These are phyloP conservation scores for Plantago ovata DNA, from an alignment of 257 asterid species.

Conservation along the genomic window DNA sequence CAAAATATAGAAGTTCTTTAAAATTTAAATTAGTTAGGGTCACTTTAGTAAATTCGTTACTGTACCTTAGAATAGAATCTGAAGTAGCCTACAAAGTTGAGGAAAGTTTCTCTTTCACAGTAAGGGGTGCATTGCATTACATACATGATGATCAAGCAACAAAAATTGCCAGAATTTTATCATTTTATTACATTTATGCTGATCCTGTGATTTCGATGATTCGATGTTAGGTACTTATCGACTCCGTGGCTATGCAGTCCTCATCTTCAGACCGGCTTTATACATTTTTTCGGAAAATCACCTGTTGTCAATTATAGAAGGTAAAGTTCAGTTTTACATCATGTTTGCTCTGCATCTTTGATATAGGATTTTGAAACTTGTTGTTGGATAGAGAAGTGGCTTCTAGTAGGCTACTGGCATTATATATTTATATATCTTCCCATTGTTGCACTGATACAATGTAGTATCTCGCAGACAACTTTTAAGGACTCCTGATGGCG, in stretches of 20 bases:
- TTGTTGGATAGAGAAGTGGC: neutral
- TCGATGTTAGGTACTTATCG: constrained; percentile 52
- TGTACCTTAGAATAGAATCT: too few relatives aligned
- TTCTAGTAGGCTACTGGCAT: too few relatives aligned
- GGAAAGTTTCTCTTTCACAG: too few relatives aligned
- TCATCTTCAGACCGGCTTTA: constrained; percentile 75
- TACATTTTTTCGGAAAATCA: constrained; percentile 62
- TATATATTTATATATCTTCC: too few relatives aligned
- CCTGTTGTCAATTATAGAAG: constrained; percentile 64
- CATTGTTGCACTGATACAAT: neutral
- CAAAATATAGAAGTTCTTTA: too few relatives aligned
- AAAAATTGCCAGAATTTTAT: too few relatives aligned
- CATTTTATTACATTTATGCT: neutral
- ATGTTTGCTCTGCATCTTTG: too few relatives aligned
- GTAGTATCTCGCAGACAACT: constrained; percentile 41
- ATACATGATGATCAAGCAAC: too few relatives aligned
- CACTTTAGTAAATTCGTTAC: too few relatives aligned
- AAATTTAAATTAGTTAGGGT: too few relatives aligned
- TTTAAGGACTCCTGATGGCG: constrained; percentile 52
- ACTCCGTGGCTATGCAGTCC: constrained; percentile 97
- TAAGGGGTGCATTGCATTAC: too few relatives aligned
- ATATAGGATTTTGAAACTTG: neutral
- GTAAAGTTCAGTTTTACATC: constrained; percentile 32
- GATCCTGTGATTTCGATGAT: neutral
- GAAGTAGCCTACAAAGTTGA: too few relatives aligned